Base-by-base conservation (phyloP, 805 yeast genomes). In the Scheffersomyces coipomensis region DNA sequence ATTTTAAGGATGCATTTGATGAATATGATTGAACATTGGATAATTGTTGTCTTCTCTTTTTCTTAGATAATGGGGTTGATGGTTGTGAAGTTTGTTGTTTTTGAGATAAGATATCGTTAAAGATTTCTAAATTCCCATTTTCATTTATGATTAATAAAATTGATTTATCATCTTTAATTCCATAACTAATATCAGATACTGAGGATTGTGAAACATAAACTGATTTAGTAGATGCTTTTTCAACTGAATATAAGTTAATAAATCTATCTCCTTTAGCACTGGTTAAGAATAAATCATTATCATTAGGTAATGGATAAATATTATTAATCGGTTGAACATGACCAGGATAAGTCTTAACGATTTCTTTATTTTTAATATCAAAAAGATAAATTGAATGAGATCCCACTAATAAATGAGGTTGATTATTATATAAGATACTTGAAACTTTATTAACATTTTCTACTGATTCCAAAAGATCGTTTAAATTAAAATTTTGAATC, bases 181-280 rank as follows among this genome's bases (percentile, higher is more conserved):
- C 70, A 41, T 69, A 60, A 0, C 75, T 56, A 7, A 85, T 55
- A 6, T 65, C 60, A 1, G 56, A 41, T 11, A 87, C 79, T 35
- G 85, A 76, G 12, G 88, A 70, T 45, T 83, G 85, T 3, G 90
- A 72, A 12, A 85, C 89, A 40, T 88, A 75, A 2, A 89, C 85
- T 7, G 71, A 60, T 18, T 64, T 62, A 2, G 82, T 68, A 3
- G 78, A 54, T 21, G 62, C 54, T 34, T 66, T 61, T 23, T 68
- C 62, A 2, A 79, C 39, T 9, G 83, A 75, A 54, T 84, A 82
- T 26, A 85, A 66, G 56, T 88, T 88, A 48, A 89, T 73, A 58
- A 87, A 88, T 49, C 97, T 75, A 59, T 90, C 98, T 44, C 82
- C 83, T 25, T 68, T 68, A 1, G 97, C 95, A 37, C 84, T 75